Evolutionary conservation across 164 flowering plant genomes (phyloP).

Genomic region (Aristolochia contorta): DNA sequence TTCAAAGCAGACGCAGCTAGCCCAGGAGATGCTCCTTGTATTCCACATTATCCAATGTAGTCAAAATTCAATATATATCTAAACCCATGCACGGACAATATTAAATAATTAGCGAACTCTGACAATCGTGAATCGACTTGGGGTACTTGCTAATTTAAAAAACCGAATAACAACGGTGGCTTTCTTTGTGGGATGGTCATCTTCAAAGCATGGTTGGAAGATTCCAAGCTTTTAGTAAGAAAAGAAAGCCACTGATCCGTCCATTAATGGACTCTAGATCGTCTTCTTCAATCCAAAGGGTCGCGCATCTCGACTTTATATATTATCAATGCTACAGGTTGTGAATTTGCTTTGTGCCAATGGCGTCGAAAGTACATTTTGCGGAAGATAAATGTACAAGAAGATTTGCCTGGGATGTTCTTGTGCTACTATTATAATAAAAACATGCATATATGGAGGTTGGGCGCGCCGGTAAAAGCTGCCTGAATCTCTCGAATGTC

Average conservation of each 20-base stretch:
- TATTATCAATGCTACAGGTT: neutral
- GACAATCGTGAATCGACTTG: neutral
- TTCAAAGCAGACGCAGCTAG: neutral
- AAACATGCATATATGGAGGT: neutral
- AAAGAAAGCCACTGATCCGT: neutral
- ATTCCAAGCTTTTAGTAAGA: neutral
- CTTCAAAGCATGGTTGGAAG: neutral
- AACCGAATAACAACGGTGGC: too few species aligned
- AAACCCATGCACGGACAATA: too few species aligned
- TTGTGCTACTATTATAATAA: too few species aligned
- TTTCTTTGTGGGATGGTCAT: neutral
- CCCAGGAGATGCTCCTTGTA: neutral
- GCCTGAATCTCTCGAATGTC: neutral
- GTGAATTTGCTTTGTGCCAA: neutral
- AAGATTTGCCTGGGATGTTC: neutral
- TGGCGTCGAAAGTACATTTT: neutral
- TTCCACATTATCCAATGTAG: neutral
- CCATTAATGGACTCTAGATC: conserved; percentile 1
- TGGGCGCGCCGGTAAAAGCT: neutral
- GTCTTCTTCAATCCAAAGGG: neutral
- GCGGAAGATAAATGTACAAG: neutral
- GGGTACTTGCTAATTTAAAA: too few species aligned
- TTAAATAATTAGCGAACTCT: neutral
- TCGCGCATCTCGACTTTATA: neutral
- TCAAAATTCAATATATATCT: too few species aligned